Base-by-base conservation (phyloP, 768 basidiomycete genomes). In the Kwoniella mangroviensis region DNA sequence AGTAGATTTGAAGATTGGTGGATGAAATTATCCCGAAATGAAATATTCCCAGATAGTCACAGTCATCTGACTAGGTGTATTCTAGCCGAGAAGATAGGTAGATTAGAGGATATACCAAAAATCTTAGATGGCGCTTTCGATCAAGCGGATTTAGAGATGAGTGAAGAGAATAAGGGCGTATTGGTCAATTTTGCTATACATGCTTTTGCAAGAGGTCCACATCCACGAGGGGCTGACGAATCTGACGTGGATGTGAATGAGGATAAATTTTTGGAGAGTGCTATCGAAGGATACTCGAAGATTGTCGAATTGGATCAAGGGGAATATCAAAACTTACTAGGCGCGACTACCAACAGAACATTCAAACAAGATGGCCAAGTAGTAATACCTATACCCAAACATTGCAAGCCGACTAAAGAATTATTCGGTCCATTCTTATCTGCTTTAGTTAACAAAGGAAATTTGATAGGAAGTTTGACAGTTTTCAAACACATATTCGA, bases 401-500 rank as follows among this genome's bases (percentile, higher is more conserved):
- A n/a, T 26, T 13, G 43, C 19, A 52, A 62, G 54, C 17, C 63
- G 58, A 28, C 74, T 3, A 17, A 60, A 52, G 63, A 63, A 21
- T 77, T 78, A 0, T 83, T 75, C 63, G 67, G 68, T 21, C 66
- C 73, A 19, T 40, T 83, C 21, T 68, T 81, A 49, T 67, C 70
- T n/a, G 65, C 68, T 1, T 52, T 78, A 10, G 65, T 72, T 2
- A 67, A 67, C 19, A 65, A 71, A 28, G 78, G 78, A 10, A 67
- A 80, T 53, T 64, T 83, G 13, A 57, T 65, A 2, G 68, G 75
- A 0, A 75, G 78, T 4, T 52, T 81, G 15, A 67, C 67, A 2
- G 67, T 80, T 22, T 66, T 83, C 65, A 66, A 75, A 43, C 69
- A 79, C 43, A 75, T 79, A 70, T 56, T 79, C 21, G 68, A 73